phyloP scores from a whole-genome alignment of 306 rosid species.

The Citrullus mucosospermus region DNA sequence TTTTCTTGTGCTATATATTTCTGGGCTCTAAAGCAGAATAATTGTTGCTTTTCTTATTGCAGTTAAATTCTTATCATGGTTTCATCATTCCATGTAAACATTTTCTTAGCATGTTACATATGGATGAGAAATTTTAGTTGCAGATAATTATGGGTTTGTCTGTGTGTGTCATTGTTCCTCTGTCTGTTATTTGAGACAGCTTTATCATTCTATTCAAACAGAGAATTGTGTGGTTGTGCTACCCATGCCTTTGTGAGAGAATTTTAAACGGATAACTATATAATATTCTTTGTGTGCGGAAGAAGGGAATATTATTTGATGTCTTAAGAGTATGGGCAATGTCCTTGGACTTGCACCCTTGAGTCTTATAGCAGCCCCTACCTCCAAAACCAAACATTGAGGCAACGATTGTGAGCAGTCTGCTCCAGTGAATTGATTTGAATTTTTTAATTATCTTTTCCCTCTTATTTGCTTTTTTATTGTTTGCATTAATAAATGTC shows the following conservation, averaged over 20 bases:
- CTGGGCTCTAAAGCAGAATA: not conserved
- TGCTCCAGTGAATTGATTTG: too few relatives aligned
- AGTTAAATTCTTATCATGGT: not conserved
- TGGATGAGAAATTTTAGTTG: not conserved
- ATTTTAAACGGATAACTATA: not conserved
- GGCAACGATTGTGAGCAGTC: not conserved
- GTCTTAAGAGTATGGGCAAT: not conserved
- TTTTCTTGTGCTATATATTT: not conserved
- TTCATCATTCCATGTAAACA: not conserved
- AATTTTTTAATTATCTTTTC: too few relatives aligned
- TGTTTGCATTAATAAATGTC: not conserved
- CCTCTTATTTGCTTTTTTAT: not conserved
- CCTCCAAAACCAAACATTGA: not conserved
- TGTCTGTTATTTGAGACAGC: not conserved
- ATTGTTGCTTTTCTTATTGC: not conserved
- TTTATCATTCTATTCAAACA: not conserved
- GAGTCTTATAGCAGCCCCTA: not conserved
- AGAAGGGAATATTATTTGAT: not conserved
- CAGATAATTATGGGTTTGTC: not conserved
- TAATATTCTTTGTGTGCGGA: too few relatives aligned
- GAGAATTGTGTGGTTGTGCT: not conserved
- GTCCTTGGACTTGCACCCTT: not conserved
- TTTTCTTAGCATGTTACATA: not conserved
- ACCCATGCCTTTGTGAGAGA: not conserved
- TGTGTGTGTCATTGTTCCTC: not conserved